A percentile compares a stretch with the other conserved stretches of the same genome.
phyloP scores from a whole-genome alignment of 805 yeast genomes.

The Danielia oregonensis region DNA sequence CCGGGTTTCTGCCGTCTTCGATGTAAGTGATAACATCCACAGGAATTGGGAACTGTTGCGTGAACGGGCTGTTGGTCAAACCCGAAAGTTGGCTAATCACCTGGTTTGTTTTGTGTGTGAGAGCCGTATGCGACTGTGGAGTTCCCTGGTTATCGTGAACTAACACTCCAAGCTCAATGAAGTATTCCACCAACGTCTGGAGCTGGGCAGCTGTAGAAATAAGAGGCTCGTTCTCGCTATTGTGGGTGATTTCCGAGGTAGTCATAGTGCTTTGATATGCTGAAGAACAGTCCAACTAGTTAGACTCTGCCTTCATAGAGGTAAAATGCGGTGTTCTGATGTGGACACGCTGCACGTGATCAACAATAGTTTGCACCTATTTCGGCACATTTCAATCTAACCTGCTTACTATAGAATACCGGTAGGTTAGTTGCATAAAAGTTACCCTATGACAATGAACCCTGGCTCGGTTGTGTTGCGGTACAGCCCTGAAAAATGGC shows the following conservation, averaged over 20 bases:
- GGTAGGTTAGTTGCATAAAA: too few species aligned
- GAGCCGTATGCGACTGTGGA: conserved; percentile 60
- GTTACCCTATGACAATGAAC: too few species aligned
- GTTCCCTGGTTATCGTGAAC: conserved; percentile 94
- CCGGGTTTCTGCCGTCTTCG: conserved; percentile 96
- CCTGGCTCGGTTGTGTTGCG: conserved; percentile 11
- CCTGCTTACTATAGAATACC: neutral
- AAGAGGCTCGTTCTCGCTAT: conserved; percentile 26
- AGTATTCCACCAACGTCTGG: conserved; percentile 55
- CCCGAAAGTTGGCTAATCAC: conserved; percentile 35
- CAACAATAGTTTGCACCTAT: neutral
- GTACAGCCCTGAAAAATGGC: conserved; percentile 15
- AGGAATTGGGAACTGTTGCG: conserved; percentile 53
- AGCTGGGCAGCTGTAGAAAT: conserved; percentile 28
- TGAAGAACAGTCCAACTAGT: too few species aligned
- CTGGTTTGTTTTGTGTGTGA: conserved; percentile 40
- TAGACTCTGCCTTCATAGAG: too few species aligned
- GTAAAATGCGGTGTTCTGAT: neutral
- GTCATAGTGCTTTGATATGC: too few species aligned
- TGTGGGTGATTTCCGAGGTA: conserved; percentile 22
- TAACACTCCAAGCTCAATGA: conserved; percentile 84
- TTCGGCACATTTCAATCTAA: neutral
- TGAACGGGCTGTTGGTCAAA: conserved; percentile 28
- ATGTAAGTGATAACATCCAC: conserved; percentile 85
- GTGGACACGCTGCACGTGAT: neutral